These are phyloP conservation scores for Sclerotinia spermophila DNA, from an alignment of 2,329 filamentous ascomycete species.

Conservation along the genomic window DNA sequence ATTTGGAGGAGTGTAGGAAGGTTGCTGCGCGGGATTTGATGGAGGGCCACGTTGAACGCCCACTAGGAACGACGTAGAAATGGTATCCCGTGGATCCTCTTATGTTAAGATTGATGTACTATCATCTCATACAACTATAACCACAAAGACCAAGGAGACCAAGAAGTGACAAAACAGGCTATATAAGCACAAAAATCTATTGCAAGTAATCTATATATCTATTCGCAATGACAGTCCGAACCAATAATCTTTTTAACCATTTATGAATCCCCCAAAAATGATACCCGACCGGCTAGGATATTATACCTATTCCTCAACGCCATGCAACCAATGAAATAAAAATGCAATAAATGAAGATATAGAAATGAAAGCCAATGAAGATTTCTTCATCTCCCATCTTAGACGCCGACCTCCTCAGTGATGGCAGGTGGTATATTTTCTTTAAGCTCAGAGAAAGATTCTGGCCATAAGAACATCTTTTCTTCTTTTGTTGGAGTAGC, in stretches of 20 bases:
- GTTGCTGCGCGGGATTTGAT: not conserved
- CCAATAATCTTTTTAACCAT: not conserved
- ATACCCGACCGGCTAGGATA: not conserved
- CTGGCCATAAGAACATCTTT: conserved; percentile 61
- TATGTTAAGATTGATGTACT: too few species aligned
- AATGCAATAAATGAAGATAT: not conserved
- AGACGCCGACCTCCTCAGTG: not conserved
- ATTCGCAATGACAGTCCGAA: not conserved
- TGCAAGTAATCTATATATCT: not conserved
- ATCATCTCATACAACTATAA: not conserved
- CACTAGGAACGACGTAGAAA: not conserved
- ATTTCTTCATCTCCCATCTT: not conserved
- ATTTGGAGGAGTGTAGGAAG: not conserved
- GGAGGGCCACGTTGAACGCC: not conserved
- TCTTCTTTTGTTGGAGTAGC: conserved; percentile 54
- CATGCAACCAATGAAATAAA: not conserved
- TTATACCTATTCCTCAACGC: conserved; percentile 7
- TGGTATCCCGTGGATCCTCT: too few species aligned
- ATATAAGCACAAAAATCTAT: not conserved
- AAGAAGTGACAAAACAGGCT: rapidly evolving
- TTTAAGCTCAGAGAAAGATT: conserved; percentile 47
- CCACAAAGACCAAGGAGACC: not conserved
- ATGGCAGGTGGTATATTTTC: conserved; percentile 2
- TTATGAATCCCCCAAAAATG: not conserved
- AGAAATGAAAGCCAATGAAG: not conserved